Base-by-base conservation (phyloP, 208 protist species). In the Porcisia hertigi region DNA sequence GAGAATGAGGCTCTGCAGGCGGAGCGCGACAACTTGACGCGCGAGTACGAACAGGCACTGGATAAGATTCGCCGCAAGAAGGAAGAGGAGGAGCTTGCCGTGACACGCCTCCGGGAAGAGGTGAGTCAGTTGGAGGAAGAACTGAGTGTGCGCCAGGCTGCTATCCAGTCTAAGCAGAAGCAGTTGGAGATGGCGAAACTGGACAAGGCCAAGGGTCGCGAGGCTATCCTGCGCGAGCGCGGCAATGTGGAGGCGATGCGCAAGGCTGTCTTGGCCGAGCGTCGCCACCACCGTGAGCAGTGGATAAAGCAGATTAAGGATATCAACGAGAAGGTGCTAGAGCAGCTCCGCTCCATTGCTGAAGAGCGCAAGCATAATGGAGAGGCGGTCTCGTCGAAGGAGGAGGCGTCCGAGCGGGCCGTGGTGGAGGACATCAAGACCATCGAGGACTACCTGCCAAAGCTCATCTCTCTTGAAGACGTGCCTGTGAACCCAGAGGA, bases 281-380 rank as follows among this genome's bases (percentile, higher is more conserved):
- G 94, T 45, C 87, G 87, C 54, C 85, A 85, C 69, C 92, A 98
- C 76, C 88, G 94, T 7, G 81, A 94, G 75, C 91, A 97, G 85
- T 98, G 94, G 93, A 92, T 98, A 52, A 81, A 89, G 75, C 91
- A 97, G 80, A 98, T 98, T 60, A 89, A 90, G 71, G 92, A 96
- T 34, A 92, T 95, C 69, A 97, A 96, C 81, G 83, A 90, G 59
- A 95, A 94, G 83, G 90, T 96, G 30, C 84, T 95, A 45, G 85
- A 92, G 55, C 88, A 96, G 71, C 76, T 98, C 47, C 75, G 80
- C 55, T 62, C 87, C 1, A 82, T 98, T 34, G 82, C 80, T 14
- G 86, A 95, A 69, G 90, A 94, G 75, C 86, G 91, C 73, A 92
- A 87, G 77, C 80, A 90, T 75, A 90, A 92, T 52, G 86, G 89